A percentile compares a stretch with the other conserved stretches of the same genome.
These are phyloP conservation scores for Epithemia pelagica DNA, from an alignment of 108 stramenopile genomes.

Conservation along the genomic window DNA sequence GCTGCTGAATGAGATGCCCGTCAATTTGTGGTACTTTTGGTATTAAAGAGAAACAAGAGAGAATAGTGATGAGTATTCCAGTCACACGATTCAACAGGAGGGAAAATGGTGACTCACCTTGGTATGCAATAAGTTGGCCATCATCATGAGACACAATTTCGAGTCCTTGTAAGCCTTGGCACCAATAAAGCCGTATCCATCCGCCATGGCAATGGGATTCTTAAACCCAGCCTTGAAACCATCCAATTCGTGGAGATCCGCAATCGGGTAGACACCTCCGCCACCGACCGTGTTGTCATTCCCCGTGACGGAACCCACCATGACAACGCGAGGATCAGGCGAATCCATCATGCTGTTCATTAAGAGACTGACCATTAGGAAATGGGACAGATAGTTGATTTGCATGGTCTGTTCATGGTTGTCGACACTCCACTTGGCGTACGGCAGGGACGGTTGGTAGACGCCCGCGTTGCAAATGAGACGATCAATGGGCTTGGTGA, in stretches of 20 bases:
- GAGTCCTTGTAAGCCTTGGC: slow-evolving; percentile 92
- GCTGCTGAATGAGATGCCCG: slow-evolving; percentile 53
- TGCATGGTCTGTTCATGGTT: slow-evolving; percentile 90
- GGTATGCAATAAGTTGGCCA: slow-evolving; percentile 53
- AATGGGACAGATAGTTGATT: slow-evolving; percentile 85
- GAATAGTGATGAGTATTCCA: neutral
- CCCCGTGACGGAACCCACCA: slow-evolving; percentile 87
- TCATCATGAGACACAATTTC: slow-evolving; percentile 75
- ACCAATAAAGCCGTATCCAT: slow-evolving; percentile 86
- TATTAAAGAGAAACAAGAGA: neutral
- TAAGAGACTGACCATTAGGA: slow-evolving; percentile 67
- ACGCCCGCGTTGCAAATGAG: slow-evolving; percentile 87
- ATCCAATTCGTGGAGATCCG: slow-evolving; percentile 80
- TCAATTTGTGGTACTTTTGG: slow-evolving; percentile 51
- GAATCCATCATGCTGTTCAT: slow-evolving; percentile 62
- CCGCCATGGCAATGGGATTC: slow-evolving; percentile 84
- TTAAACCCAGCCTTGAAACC: slow-evolving; percentile 80
- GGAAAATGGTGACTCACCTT: neutral
- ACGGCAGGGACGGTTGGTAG: slow-evolving; percentile 74
- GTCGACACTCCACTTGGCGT: slow-evolving; percentile 85
- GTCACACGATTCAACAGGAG: neutral
- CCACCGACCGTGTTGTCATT: slow-evolving; percentile 91
- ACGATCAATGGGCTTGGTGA: slow-evolving; percentile 74
- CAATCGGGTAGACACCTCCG: slow-evolving; percentile 87
- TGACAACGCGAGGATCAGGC: slow-evolving; percentile 63